Base-by-base conservation (phyloP, 2,329 filamentous ascomycete species). In the Ceratocystis albifundus region DNA sequence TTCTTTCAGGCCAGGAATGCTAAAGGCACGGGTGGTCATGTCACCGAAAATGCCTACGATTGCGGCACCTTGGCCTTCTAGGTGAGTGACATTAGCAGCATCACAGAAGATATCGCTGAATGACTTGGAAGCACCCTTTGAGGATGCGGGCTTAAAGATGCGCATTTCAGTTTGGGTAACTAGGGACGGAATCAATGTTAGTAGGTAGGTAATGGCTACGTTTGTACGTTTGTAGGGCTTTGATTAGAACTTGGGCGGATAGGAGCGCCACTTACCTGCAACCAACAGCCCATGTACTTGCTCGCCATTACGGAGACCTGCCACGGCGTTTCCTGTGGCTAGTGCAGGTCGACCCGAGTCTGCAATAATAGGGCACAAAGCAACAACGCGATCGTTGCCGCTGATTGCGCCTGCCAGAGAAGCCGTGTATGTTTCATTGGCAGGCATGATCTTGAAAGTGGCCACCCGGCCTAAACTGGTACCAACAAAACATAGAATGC, bases 71-170 rank as follows among this genome's bases (percentile, higher is more conserved):
- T 61, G 28, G 28, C 87, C 80, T 71, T 90, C 86, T 41, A 88
- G 86, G 65, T 89, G 85, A 0, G 88, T 86, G 0, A 97, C 84
- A 2, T 82, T 80, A 1, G 94, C 93, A 1, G 89, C 82, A 71
- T 96, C 88, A 73, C 93, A 97, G 50, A 96, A 78, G 68, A 79
- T 84, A 70, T 89, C 86, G 71, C 96, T 91, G 76, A 94, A 97
- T 0, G 86, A 85, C 71, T 94, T 96, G 66, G 91, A 89, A 0
- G 93, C 92, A n/a, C 93, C 94, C 76, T 96, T 97, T 22, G 86
- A 81, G 0, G 84, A 84, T 2, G 90, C 86, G 0, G 94, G 93
- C 70, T 87, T 89, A 79, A 96, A 96, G 62, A 99, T 85, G 66
- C 92, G 85, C n/a, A 86, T 87, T 71, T 91, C 90, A 1, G 87